Conservation (phyloP, 306 rosid species). For the Cajanus cajan region DNA sequence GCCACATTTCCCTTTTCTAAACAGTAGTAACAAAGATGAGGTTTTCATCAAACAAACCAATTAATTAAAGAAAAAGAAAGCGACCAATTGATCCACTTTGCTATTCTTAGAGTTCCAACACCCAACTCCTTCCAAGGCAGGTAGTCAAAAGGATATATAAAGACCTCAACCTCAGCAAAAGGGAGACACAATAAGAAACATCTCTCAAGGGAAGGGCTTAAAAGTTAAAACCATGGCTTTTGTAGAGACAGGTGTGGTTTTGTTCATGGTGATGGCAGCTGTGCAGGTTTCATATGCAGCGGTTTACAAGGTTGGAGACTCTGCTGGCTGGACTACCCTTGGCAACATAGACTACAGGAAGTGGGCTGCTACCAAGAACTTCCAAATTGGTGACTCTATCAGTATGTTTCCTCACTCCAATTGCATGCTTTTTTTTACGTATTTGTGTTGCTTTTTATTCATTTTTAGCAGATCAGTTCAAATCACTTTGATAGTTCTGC, state of each 20-base stretch:
- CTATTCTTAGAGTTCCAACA: slow-evolving; percentile 37
- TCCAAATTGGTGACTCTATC: slow-evolving; percentile 71
- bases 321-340: slow-evolving; percentile 81
- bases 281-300: slow-evolving; percentile 49
- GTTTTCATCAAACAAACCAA: slow-evolving; percentile 14
- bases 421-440: neutral
- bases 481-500: neutral
- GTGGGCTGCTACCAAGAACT: slow-evolving; percentile 75
- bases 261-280: slow-evolving; percentile 25
- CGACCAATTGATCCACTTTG: slow-evolving; percentile 18
- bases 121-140: slow-evolving; percentile 8
- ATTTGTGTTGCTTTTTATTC: neutral
- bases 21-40: neutral
- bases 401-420: slow-evolving; percentile 47
- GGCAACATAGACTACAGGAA: slow-evolving; percentile 62
- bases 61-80: slow-evolving; percentile 15
- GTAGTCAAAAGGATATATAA: slow-evolving; percentile 46
- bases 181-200: neutral
- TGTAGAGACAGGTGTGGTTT: slow-evolving; percentile 34
- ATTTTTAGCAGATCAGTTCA: neutral
- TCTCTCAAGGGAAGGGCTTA: neutral
- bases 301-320: slow-evolving; percentile 78
- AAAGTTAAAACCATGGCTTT: slow-evolving; percentile 44
- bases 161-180: slow-evolving; percentile 14
- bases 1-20: slow-evolving; percentile 14